Evolutionary conservation across 192 early-diverging fungal genomes (phyloP), one percentile per base, ranked within the genome.

Genomic region (Coemansia sp.): DNA sequence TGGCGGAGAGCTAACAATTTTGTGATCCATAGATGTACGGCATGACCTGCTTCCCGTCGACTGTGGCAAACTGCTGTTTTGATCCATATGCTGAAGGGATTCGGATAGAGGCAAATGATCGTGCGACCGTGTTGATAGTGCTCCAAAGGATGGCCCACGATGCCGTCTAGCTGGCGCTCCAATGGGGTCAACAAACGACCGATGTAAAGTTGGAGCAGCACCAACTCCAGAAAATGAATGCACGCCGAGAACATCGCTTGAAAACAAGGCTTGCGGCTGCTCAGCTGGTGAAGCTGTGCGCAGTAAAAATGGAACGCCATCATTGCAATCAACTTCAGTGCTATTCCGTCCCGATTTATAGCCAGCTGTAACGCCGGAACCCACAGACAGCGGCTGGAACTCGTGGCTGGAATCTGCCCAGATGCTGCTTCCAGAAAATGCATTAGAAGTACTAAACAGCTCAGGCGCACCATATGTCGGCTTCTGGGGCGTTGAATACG

Each of bases 131-230:
- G 61, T 44, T 8, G 65, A 23, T 34, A 58, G 61, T 4, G 48
- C 21, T 14, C 44, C 65, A 8, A 63, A 57, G 12, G 56, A 56
- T 11, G 64, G 42, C 2, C 57, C 71, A 11, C 59, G 55, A 21
- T 10, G 50, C 31, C 71, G 68, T 46, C 68, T 59, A 26, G 49
- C 47, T 7, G 77, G 77, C 4, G 77, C 77, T 5, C 77, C 77
- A 19, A 79, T 79, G 3, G 77, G 77, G 22, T 73, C 77, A 25
- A 79, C 65, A 26, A 64, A 57, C 21, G 77, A 71, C 42, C 59
- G 9, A 44, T 50, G 7, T 47, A 37, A n/a, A 57, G 22, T 14
- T 61, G 61, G 34, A 59, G 66, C 38, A 3, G 49, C 49, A 51
- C 20, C 21, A 23, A 23, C 17, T 3, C 49, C 49, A 21, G 49